These are phyloP conservation scores for Aspergillus pseudoviridinutans DNA, from an alignment of 2,329 filamentous ascomycete genomes.

Conservation along the genomic window DNA sequence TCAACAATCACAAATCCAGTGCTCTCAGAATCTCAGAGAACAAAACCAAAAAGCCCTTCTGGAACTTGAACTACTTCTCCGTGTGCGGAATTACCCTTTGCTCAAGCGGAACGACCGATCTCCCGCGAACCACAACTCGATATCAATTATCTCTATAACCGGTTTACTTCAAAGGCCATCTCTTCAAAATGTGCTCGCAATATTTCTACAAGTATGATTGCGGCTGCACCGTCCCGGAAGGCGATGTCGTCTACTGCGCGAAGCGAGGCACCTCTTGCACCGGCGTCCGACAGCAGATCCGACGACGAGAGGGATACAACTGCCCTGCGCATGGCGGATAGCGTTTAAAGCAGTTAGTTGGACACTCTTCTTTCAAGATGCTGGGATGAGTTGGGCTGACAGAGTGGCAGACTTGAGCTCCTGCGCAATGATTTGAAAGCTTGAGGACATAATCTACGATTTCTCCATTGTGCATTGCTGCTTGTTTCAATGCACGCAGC, in stretches of 20 bases:
- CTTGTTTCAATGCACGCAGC: neutral
- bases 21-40: neutral
- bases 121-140: neutral
- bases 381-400: neutral
- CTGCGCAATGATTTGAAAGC: neutral
- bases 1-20: conserved; percentile 1
- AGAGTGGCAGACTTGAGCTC: neutral
- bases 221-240: conserved; percentile 32
- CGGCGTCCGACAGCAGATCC: conserved; percentile 30
- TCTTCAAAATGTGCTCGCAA: conserved; percentile 32
- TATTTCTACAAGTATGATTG: conserved; percentile 37
- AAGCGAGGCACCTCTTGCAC: conserved; percentile 29
- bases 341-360: neutral
- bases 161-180: neutral
- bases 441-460: neutral
- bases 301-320: conserved; percentile 29
- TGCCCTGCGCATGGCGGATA: conserved; percentile 30
- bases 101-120: neutral
- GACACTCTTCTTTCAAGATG: neutral
- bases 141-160: neutral
- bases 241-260: conserved; percentile 32
- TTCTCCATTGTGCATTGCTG: neutral
- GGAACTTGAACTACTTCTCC: neutral
- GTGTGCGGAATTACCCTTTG: neutral
- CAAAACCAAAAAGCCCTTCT: neutral